Evolutionary conservation across 169 alveolate genomes (phyloP).

Genomic region (Plasmodium berghei): DNA sequence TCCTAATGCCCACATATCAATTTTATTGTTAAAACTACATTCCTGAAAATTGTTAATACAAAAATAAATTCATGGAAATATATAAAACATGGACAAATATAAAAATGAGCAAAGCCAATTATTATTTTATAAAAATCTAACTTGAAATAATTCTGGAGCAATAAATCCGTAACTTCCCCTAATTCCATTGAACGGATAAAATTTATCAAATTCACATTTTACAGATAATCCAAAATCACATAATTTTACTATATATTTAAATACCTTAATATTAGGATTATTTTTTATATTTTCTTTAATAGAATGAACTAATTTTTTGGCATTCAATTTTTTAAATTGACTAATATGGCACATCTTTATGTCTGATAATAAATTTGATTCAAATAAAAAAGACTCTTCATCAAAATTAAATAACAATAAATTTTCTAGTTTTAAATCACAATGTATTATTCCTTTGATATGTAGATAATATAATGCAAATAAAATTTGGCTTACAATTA

Average conservation of each 20-base stretch:
- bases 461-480: constrained; percentile 84
- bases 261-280: constrained; percentile 6
- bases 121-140: not conserved
- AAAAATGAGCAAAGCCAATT: not conserved
- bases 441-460: constrained; percentile 80
- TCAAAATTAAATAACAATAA: constrained; percentile 77
- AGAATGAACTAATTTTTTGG: constrained; percentile 25
- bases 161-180: constrained; percentile 80
- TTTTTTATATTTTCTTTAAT: constrained; percentile 20
- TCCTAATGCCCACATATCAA: constrained; percentile 83
- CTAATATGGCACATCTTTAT: not conserved
- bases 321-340: constrained; percentile 23
- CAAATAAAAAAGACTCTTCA: constrained; percentile 24
- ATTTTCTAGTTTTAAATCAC: constrained; percentile 87
- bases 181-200: constrained; percentile 70
- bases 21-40: constrained; percentile 68
- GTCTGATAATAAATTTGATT: constrained; percentile 11
- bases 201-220: constrained; percentile 43
- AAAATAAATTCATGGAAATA: not conserved
- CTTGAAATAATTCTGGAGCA: constrained; percentile 81
- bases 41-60: constrained; percentile 29
- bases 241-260: constrained; percentile 40
- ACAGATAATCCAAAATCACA: constrained; percentile 76
- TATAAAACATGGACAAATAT: not conserved
- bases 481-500: constrained; percentile 80